A percentile compares a stretch with the other conserved stretches of the same genome.
phyloP scores from a whole-genome alignment of 75 land plant genomes.

The Picea sitchensis region DNA sequence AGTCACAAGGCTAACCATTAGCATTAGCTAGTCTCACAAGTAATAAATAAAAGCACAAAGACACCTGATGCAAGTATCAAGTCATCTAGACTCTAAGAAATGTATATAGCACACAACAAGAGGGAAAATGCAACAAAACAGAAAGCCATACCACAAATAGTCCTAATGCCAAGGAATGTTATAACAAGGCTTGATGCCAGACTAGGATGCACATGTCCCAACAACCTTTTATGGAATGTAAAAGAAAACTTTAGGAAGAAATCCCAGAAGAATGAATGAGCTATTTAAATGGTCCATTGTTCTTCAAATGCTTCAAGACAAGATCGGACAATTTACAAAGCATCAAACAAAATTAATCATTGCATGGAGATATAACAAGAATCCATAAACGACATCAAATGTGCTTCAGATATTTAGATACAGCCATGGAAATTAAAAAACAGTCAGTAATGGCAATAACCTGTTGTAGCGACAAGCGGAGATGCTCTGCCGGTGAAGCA shows the following conservation, averaged over 20 bases:
- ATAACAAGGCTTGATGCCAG: neutral
- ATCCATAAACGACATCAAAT: neutral
- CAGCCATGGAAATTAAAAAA: neutral
- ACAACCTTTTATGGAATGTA: neutral
- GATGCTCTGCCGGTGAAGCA: constrained; percentile 83
- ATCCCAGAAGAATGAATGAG: neutral
- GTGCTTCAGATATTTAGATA: neutral
- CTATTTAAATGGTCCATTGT: neutral
- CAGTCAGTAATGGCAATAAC: constrained; percentile 25
- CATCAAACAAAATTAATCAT: neutral
- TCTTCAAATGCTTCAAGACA: neutral
- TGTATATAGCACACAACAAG: too few species aligned
- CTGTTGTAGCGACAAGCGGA: constrained; percentile 81
- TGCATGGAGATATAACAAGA: neutral
- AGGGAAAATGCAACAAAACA: too few species aligned
- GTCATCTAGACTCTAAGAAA: too few species aligned
- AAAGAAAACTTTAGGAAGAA: neutral
- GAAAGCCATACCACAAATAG: too few species aligned
- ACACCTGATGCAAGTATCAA: too few species aligned
- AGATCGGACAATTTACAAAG: neutral
- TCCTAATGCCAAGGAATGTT: too few species aligned
- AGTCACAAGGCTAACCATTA: too few species aligned
- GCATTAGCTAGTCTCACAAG: too few species aligned
- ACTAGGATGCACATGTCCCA: neutral
- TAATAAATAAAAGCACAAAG: too few species aligned